Evolutionary conservation across 257 asterid genomes (phyloP).

Genomic region (Jasminum sambac): DNA sequence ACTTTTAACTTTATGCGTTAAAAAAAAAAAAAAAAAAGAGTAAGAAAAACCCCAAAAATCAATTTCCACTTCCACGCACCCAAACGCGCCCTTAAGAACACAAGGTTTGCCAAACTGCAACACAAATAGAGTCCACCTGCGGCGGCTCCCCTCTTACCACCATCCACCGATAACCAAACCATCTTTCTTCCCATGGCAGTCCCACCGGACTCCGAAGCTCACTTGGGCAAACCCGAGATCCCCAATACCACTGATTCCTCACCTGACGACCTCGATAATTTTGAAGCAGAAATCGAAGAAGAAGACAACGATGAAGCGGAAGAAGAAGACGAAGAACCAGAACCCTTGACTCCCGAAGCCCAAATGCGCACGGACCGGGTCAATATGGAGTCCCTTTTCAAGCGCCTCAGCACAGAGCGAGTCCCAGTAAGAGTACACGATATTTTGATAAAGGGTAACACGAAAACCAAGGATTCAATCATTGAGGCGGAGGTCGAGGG

Average conservation of each 20-base stretch:
- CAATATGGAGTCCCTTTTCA: slow-evolving; percentile 55
- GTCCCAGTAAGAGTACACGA: slow-evolving; percentile 84
- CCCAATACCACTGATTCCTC: slow-evolving; percentile 22
- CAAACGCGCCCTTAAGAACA: no score
- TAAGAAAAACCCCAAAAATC: no score
- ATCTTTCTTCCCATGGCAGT: slow-evolving; percentile 21
- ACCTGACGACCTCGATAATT: slow-evolving; percentile 28
- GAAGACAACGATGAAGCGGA: slow-evolving; percentile 40
- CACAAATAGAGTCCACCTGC: not conserved
- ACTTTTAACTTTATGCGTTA: no score
- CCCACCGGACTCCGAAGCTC: slow-evolving; percentile 26
- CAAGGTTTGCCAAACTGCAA: not conserved
- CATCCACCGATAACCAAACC: slow-evolving; percentile 20
- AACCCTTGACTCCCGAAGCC: slow-evolving; percentile 39
- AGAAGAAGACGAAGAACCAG: slow-evolving; percentile 32
- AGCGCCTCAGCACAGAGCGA: slow-evolving; percentile 62
- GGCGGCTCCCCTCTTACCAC: slow-evolving; percentile 2
- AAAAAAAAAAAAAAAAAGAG: no score
- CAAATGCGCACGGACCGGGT: slow-evolving; percentile 47
- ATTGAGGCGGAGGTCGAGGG: slow-evolving; percentile 69
- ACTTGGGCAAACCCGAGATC: not conserved
- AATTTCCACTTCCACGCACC: no score
- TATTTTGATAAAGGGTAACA: slow-evolving; percentile 80
- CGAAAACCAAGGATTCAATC: slow-evolving; percentile 66
- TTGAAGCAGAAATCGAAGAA: slow-evolving; percentile 27